phyloP scores from a whole-genome alignment of 495 filamentous ascomycete species.

The Penicillium verhagenii region DNA sequence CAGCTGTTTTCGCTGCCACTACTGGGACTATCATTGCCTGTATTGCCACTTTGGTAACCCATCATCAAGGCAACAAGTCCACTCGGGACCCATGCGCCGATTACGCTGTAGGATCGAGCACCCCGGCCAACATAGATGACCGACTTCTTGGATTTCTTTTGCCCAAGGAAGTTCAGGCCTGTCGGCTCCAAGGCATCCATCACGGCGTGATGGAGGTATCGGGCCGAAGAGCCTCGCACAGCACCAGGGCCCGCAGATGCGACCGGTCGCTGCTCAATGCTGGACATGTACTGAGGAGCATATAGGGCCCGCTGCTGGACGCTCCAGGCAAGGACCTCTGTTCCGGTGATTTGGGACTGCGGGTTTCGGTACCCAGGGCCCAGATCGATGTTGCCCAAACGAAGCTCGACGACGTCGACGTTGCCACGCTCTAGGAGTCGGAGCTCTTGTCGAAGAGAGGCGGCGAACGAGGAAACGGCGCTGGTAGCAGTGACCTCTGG shows the following conservation, averaged over 20 bases:
- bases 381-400: slow-evolving; percentile 82
- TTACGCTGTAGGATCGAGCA: slow-evolving; percentile 75
- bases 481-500: slow-evolving; percentile 76
- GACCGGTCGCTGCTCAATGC: slow-evolving; percentile 43
- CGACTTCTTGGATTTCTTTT: slow-evolving; percentile 36
- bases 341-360: slow-evolving; percentile 47
- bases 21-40: slow-evolving; percentile 23
- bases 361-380: slow-evolving; percentile 42
- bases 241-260: slow-evolving; percentile 43
- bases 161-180: slow-evolving; percentile 38
- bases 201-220: slow-evolving; percentile 78
- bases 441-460: slow-evolving; percentile 75
- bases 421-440: slow-evolving; percentile 42
- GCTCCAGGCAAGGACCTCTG: slow-evolving; percentile 67
- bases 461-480: slow-evolving; percentile 76
- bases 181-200: slow-evolving; percentile 74
- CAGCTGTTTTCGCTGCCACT: slow-evolving; percentile 42
- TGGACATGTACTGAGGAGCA: slow-evolving; percentile 42
- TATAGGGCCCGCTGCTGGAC: slow-evolving; percentile 47
- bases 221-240: slow-evolving; percentile 62
- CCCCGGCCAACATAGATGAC: slow-evolving; percentile 78
- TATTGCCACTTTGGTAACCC: slow-evolving; percentile 56
- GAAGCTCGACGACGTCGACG: slow-evolving; percentile 77
- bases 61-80: slow-evolving; percentile 87
- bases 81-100: slow-evolving; percentile 79